These are phyloP conservation scores for Wickerhamomyces alni DNA, from an alignment of 805 yeast genomes.

Conservation along the genomic window DNA sequence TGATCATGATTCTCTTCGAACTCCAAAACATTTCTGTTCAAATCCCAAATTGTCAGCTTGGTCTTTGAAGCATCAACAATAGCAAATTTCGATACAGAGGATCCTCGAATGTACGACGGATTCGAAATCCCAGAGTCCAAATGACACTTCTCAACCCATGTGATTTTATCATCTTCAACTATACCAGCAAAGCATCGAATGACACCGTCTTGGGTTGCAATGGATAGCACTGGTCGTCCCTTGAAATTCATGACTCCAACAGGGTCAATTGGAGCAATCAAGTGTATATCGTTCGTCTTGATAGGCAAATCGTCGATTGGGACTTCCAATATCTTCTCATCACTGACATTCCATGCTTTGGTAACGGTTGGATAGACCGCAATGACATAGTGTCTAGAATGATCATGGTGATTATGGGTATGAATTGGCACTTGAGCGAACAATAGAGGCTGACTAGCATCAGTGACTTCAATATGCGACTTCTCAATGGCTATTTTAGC, in stretches of 20 bases:
- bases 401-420: conserved; percentile 18
- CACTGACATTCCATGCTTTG: conserved; percentile 34
- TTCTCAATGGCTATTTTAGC: conserved; percentile 19
- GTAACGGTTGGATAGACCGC: conserved; percentile 40
- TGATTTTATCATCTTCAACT: conserved; percentile 26
- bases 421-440: conserved; percentile 32
- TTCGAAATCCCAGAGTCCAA: conserved; percentile 51
- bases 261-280: conserved; percentile 61
- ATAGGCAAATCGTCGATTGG: conserved; percentile 35
- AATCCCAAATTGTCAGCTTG: conserved; percentile 74
- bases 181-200: conserved; percentile 42
- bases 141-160: conserved; percentile 47
- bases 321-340: conserved; percentile 23
- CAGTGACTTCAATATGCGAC: conserved; percentile 10
- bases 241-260: conserved; percentile 36
- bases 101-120: conserved; percentile 58
- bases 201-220: conserved; percentile 47
- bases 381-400: conserved; percentile 39
- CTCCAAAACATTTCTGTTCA: conserved; percentile 60
- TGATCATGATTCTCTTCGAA: conserved; percentile 39
- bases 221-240: conserved; percentile 43
- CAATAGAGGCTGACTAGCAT: conserved; percentile 18
- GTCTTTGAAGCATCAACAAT: conserved; percentile 51
- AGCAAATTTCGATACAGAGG: conserved; percentile 72
- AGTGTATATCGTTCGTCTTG: conserved; percentile 30